Percentiles rank a stretch among this genome's conserved stretches.
Conservation (phyloP, 179 eudicot genomes). For the Beta corolliflora region DNA sequence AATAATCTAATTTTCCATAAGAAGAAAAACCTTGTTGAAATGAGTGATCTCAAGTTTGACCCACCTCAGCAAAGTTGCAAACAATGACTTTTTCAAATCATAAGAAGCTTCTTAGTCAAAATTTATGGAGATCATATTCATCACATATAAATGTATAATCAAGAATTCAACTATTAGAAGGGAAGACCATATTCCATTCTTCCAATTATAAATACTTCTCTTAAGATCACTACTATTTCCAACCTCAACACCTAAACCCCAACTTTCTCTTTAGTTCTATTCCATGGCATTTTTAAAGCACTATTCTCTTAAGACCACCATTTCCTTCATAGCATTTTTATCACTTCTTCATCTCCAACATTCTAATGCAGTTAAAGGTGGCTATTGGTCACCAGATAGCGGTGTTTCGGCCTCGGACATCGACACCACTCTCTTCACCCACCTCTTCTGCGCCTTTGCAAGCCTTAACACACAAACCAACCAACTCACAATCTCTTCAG, state of each 20-base stretch:
- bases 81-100: too few relatives aligned
- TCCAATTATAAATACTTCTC: neutral
- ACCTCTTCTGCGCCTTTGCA: slow-evolving; percentile 66
- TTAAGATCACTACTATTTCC: too few relatives aligned
- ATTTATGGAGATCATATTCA: too few relatives aligned
- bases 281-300: neutral
- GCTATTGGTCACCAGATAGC: slow-evolving; percentile 62
- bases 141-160: too few relatives aligned
- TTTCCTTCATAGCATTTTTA: neutral
- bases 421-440: slow-evolving; percentile 66
- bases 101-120: too few relatives aligned
- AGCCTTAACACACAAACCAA: slow-evolving; percentile 34
- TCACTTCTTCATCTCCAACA: neutral
- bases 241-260: neutral
- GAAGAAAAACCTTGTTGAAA: too few relatives aligned
- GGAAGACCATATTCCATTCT: neutral
- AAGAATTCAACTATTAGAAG: too few relatives aligned
- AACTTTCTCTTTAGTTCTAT: neutral
- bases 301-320: neutral
- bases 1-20: too few relatives aligned
- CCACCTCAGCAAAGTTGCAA: too few relatives aligned
- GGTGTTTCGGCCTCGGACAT: slow-evolving; percentile 37
- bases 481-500: slow-evolving; percentile 47
- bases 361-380: slow-evolving; percentile 39
- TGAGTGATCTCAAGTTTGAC: too few relatives aligned